Conservation (phyloP, 208 protist species). For the Wallacemonas sp. region DNA sequence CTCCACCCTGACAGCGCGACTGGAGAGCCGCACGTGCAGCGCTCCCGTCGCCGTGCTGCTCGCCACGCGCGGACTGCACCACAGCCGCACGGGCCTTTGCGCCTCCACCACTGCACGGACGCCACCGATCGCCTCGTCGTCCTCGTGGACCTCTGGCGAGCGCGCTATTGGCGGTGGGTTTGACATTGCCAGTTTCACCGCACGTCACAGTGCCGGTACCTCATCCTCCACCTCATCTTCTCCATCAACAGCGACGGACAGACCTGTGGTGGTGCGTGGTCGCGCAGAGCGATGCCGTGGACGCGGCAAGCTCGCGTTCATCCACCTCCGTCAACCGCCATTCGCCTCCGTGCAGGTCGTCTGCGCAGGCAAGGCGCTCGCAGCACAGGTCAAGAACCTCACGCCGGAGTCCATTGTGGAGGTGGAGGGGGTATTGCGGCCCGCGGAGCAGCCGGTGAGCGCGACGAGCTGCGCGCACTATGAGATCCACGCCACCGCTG, state of each 20-base stretch:
- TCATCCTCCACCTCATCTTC: conserved; percentile 1
- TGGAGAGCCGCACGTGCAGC: no score
- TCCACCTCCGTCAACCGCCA: conserved; percentile 76
- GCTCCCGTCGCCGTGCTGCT: no score
- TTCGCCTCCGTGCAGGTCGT: conserved; percentile 73
- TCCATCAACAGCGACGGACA: background rate
- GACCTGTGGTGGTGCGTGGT: conserved; percentile 43
- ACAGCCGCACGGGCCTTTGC: no score
- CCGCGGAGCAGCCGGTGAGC: conserved; percentile 35
- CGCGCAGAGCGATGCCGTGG: conserved; percentile 58
- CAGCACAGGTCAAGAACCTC: conserved; percentile 37
- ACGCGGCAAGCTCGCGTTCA: conserved; percentile 61
- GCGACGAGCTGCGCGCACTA: conserved; percentile 48
- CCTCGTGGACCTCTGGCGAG: no score
- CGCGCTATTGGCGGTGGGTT: conserved; percentile 3
- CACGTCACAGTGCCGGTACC: no score
- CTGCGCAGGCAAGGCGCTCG: conserved; percentile 34
- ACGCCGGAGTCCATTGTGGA: conserved; percentile 77
- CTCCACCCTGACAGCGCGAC: no score
- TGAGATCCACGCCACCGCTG: conserved; percentile 59
- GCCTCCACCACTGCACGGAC: no score
- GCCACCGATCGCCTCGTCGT: no score
- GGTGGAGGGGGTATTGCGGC: conserved; percentile 48
- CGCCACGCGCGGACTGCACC: no score
- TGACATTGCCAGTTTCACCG: conserved; percentile 7